phyloP scores from a whole-genome alignment of 2,329 filamentous ascomycete genomes.

The Colletotrichum gloeosporioides region DNA sequence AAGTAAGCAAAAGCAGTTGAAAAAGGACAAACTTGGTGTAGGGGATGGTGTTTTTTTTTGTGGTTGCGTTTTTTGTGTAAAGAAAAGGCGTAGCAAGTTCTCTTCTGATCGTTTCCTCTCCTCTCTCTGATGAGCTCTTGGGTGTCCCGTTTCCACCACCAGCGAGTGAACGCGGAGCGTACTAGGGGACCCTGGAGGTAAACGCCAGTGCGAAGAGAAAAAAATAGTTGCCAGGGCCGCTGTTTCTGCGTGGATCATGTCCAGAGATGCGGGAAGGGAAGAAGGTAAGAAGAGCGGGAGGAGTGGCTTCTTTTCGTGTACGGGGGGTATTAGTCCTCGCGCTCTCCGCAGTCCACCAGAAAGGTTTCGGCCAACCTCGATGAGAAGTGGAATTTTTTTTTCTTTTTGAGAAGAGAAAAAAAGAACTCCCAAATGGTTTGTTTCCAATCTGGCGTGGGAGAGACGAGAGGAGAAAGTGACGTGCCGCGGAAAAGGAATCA shows the following conservation, averaged over 20 bases:
- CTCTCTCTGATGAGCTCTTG: slow-evolving; percentile 14
- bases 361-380: slow-evolving; percentile 54
- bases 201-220: slow-evolving; percentile 22
- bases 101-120: not conserved
- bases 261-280: slow-evolving; percentile 1
- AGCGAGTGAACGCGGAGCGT: slow-evolving; percentile 16
- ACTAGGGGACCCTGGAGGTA: slow-evolving; percentile 7
- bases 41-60: slow-evolving; percentile 4
- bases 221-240: not conserved
- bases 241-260: not conserved
- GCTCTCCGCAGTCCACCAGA: slow-evolving; percentile 47
- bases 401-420: slow-evolving; percentile 17
- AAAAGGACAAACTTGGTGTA: slow-evolving; percentile 8
- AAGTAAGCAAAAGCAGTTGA: slow-evolving; percentile 12
- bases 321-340: slow-evolving; percentile 39
- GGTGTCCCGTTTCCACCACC: not conserved
- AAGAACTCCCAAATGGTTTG: slow-evolving; percentile 49
- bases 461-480: slow-evolving; percentile 35
- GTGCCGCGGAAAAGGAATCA: slow-evolving; percentile 26
- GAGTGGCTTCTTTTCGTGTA: slow-evolving; percentile 29
- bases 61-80: not conserved
- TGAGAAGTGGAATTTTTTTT: slow-evolving; percentile 51
- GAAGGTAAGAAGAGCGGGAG: slow-evolving; percentile 30
- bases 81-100: slow-evolving; percentile 8
- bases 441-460: slow-evolving; percentile 57